phyloP scores from a whole-genome alignment of 2,329 filamentous ascomycete species.

The Apiospora malaysiana region DNA sequence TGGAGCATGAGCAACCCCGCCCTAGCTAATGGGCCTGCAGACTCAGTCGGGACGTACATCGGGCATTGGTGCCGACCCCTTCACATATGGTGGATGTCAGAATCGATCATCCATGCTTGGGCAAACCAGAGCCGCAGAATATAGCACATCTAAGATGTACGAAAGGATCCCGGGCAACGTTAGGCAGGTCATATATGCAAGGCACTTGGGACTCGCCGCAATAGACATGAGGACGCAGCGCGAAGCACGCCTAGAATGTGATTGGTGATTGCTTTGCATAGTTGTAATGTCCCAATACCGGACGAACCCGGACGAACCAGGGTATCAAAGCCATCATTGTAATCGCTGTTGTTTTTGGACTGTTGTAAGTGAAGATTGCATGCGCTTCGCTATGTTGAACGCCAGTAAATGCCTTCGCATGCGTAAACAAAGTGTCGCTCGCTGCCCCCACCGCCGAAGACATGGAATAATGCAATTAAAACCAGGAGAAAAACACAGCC shows the following conservation, averaged over 20 bases:
- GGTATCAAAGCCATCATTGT: too few relatives aligned
- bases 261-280: background rate
- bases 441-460: background rate
- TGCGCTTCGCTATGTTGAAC: slow-evolving; percentile 2
- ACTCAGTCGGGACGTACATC: too few relatives aligned
- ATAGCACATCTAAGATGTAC: background rate
- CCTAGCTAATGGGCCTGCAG: too few relatives aligned
- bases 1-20: too few relatives aligned
- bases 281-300: too few relatives aligned
- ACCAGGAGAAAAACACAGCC: background rate
- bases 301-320: too few relatives aligned
- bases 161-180: background rate
- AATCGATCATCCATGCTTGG: background rate
- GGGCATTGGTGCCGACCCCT: too few relatives aligned
- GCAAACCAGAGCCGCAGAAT: background rate
- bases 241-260: background rate
- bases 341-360: too few relatives aligned
- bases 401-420: slow-evolving; percentile 2
- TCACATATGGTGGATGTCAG: background rate
- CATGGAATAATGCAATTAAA: background rate
- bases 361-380: background rate
- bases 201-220: background rate
- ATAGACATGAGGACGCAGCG: background rate
- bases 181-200: background rate
- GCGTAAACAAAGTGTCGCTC: background rate